Evolutionary conservation across 2,329 filamentous ascomycete species (phyloP), one percentile per base, ranked within the genome.

Genomic region (Tolypocladium amazonense): DNA sequence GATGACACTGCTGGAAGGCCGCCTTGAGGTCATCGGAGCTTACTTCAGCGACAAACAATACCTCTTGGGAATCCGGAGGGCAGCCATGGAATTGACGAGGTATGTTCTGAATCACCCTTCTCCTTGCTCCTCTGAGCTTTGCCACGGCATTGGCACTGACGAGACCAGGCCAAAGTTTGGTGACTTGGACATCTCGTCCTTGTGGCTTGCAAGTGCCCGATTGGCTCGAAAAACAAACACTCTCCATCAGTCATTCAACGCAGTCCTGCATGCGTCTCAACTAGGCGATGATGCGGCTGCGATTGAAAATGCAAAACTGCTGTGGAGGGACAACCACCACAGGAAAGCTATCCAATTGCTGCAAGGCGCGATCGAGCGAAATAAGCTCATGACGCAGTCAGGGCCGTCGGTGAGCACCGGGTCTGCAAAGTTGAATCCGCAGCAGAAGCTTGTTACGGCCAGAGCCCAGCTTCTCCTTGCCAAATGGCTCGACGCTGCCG

Each of bases 401-500:
- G 76, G 67, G 66, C 68, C 68, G 65, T 70, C 67, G n/a, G 58
- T 68, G 62, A 68, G 66, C 67, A 75, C 75, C 8, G 67, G 60
- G 30, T 62, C 67, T 20, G 65, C 65, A 15, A 73, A 71, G 56
- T 59, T 76, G 23, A 80, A 78, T 56, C 67, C 73, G 1, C 80
- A 85, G 55, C 81, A 84, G 64, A 83, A 79, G 61, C 74, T 88
- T 43, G 75, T 91, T 53, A 85, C 83, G n/a, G 88, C 87, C 8
- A 82, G 91, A 71, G 92, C 94, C 30, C 87, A 96, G 69, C 80
- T 99, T 11, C 80, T 97, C 41, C 83, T 97, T 33, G 94, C 94
- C 15, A 97, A 97, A 71, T 99, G 95, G 95, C 86, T 97, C 35
- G 95, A 97, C 69, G 87, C 83, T 59, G 90, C 93, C n/a, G 94